Conservation (phyloP, 2,329 filamentous ascomycete genomes). For the Cryoendolithus antarcticus region DNA sequence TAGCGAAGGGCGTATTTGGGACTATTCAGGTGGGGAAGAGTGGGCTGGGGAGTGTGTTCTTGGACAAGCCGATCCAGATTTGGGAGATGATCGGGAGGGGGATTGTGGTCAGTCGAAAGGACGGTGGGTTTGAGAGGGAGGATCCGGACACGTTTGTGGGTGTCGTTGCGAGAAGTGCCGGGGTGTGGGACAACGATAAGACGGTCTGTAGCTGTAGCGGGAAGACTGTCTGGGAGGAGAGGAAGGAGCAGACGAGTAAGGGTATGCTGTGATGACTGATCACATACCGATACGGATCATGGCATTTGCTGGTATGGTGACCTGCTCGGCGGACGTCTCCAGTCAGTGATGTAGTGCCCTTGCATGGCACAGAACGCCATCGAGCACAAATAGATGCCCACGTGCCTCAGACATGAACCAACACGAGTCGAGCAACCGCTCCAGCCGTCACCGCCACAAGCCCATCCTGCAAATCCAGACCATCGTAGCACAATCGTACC, state of each 20-base stretch:
- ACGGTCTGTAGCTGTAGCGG: constrained; percentile 95
- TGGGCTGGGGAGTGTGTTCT: constrained; percentile 66
- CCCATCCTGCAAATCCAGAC: no score
- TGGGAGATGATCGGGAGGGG: constrained; percentile 96
- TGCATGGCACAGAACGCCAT: no score
- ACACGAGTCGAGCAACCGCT: no score
- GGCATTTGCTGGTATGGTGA: no score
- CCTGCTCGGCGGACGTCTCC: no score
- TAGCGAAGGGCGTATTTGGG: constrained; percentile 55
- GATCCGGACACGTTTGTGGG: constrained; percentile 80
- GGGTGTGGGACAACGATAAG: constrained; percentile 99
- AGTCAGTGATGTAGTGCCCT: no score
- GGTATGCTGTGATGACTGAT: constrained; percentile 54
- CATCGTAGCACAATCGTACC: no score
- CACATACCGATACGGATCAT: no score
- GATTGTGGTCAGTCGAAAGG: constrained; percentile 65
- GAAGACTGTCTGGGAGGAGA: constrained; percentile 96
- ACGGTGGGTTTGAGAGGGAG: constrained; percentile 45
- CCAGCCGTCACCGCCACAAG: no score
- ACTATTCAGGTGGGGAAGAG: constrained; percentile 61
- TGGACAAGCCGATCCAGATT: constrained; percentile 72
- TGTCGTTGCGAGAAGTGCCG: constrained; percentile 87
- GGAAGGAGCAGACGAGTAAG: constrained; percentile 74
- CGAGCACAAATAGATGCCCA: no score
- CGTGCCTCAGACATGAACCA: no score